Percentiles rank a stretch among this genome's conserved stretches.
phyloP scores from a whole-genome alignment of 1,139 yeast species.

The Zygosaccharomyces sapae region DNA sequence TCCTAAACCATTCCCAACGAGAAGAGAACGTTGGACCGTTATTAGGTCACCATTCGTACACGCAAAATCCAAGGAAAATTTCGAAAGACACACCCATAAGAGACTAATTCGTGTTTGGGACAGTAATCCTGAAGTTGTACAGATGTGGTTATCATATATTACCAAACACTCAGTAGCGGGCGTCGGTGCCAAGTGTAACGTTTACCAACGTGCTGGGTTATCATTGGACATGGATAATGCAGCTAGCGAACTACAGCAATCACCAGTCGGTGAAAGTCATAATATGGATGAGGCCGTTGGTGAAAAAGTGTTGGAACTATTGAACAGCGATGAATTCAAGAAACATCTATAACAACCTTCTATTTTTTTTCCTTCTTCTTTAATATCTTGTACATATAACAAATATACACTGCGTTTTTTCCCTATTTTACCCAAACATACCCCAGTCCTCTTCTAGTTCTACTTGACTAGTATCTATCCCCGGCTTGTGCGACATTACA shows the following conservation, averaged over 20 bases:
- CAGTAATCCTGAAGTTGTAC: conserved; percentile 79
- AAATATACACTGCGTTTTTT: background rate
- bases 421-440: conserved; percentile 52
- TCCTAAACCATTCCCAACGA: conserved; percentile 61
- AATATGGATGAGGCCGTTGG: conserved; percentile 54
- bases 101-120: conserved; percentile 74
- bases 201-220: conserved; percentile 54
- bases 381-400: conserved; percentile 12
- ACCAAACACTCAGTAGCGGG: conserved; percentile 75
- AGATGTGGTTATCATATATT: conserved; percentile 74
- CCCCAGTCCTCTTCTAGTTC: conserved; percentile 72
- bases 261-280: conserved; percentile 8
- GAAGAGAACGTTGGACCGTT: conserved; percentile 89
- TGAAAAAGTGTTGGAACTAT: conserved; percentile 65
- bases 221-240: conserved; percentile 41
- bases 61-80: conserved; percentile 92
- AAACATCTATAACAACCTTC: conserved; percentile 20
- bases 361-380: conserved; percentile 4
- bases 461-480: conserved; percentile 61
- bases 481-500: conserved; percentile 48
- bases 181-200: conserved; percentile 74
- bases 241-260: conserved; percentile 9
- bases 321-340: conserved; percentile 62
- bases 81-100: conserved; percentile 80
- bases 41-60: conserved; percentile 91